Evolutionary conservation across 441 rosid species (phyloP), one percentile per base, ranked within the genome.

Genomic region (Adansonia rubrostipa): DNA sequence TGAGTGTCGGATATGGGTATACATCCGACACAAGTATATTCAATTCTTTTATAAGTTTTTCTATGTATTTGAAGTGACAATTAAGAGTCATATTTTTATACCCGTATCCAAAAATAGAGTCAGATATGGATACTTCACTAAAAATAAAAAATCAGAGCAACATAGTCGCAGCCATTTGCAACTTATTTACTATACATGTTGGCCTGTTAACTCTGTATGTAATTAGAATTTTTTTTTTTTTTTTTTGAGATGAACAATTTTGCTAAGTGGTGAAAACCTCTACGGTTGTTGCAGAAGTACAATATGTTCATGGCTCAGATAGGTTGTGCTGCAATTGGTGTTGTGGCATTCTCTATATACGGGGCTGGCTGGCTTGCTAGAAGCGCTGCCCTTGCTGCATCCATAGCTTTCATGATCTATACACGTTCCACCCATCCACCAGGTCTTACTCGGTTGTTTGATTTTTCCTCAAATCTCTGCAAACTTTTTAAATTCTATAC

Each of bases 341-440:
- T 95, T 20, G 22, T 90, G 47, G 93, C 97, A 4, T 86, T 93
- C 77, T 54, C 90, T 6, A 8, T 84, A 65, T 85, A 92, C 44
- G 99, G 97, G 0, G 90, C 97, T 0, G 91, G 97, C 11, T 93
- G 95, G 97, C 89, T 95, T 61, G 91, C 97, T 70, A 87, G 97
- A 74, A 92, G 94, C 53, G 80, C 83, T 6, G 95, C 91, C 4
- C 89, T 93, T 2, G 89, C 98, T 54, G 90, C 93, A 53, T 92
- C 97, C 19, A 78, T 92, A 45, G 98, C 97, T 24, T 95, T 92
- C 85, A 95, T 95, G 98, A 78, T 87, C 80, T 82, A 80, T 45
- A 83, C 97, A 5, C 87, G 92, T 9, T 86, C 93, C 63, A 48
- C 87, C 17, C 98, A 93, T 79, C 97, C 97, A 48, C 97, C 97